These are phyloP conservation scores for Houttuynia cordata DNA, from an alignment of 164 flowering plant species.

Conservation along the genomic window DNA sequence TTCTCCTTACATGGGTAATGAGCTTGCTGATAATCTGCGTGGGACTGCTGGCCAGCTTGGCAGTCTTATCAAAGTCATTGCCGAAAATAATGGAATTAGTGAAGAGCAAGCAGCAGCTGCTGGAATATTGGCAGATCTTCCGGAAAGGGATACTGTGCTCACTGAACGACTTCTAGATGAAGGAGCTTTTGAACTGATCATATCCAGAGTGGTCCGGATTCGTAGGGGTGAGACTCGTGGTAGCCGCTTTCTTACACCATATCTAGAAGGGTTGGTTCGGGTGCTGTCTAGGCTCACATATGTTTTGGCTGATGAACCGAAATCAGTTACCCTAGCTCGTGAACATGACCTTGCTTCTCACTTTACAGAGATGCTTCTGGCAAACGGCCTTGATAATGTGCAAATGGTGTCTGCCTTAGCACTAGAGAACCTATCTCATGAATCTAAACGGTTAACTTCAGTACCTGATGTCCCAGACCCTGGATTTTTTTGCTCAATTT, in stretches of 20 bases:
- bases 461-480: slow-evolving; percentile 55
- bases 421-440: slow-evolving; percentile 66
- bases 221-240: slow-evolving; percentile 68
- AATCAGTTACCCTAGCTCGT: slow-evolving; percentile 46
- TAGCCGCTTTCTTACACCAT: slow-evolving; percentile 66
- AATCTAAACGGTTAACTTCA: slow-evolving; percentile 50
- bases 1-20: slow-evolving; percentile 80
- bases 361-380: slow-evolving; percentile 65
- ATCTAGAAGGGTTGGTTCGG: slow-evolving; percentile 74
- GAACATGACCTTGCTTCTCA: slow-evolving; percentile 51
- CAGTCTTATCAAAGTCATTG: slow-evolving; percentile 45
- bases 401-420: slow-evolving; percentile 84
- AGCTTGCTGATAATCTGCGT: slow-evolving; percentile 66
- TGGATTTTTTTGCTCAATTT: slow-evolving; percentile 50
- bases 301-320: slow-evolving; percentile 46
- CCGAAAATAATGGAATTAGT: slow-evolving; percentile 50
- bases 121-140: slow-evolving; percentile 80
- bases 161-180: slow-evolving; percentile 68
- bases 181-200: slow-evolving; percentile 47
- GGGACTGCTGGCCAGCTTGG: slow-evolving; percentile 76
- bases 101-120: slow-evolving; percentile 94
- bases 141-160: slow-evolving; percentile 72
- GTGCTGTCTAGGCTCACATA: slow-evolving; percentile 77
- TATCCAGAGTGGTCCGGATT: slow-evolving; percentile 32
- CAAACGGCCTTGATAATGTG: slow-evolving; percentile 76